These are phyloP conservation scores for Colletotrichum sp. DNA, from an alignment of 2,329 filamentous ascomycete species.

Conservation along the genomic window DNA sequence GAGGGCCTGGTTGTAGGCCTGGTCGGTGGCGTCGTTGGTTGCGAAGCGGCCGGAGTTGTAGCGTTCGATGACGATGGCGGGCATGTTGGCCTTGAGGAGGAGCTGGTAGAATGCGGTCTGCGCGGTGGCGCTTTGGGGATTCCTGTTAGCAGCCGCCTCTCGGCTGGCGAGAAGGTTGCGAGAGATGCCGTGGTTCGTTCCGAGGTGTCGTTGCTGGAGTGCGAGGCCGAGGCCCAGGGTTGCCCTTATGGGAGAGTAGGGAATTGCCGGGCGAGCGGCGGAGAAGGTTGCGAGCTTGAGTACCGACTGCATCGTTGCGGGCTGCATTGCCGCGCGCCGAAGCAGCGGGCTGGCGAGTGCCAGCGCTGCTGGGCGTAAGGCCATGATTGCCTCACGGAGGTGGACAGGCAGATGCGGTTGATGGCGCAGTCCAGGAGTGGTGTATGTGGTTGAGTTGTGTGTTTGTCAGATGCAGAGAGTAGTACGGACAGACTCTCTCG, in stretches of 20 bases:
- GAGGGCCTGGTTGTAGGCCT: conserved; percentile 79
- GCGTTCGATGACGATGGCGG: conserved; percentile 88
- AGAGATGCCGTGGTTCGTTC: conserved; percentile 54
- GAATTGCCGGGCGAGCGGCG: neutral
- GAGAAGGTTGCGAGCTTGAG: conserved; percentile 10
- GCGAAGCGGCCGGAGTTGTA: conserved; percentile 89
- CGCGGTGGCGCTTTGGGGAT: conserved; percentile 82
- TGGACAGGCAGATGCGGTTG: neutral
- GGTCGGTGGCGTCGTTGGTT: conserved; percentile 77
- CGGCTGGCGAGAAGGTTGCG: conserved; percentile 78
- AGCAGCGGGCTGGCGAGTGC: conserved; percentile 18
- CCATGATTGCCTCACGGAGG: conserved; percentile 15
- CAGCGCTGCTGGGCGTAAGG: conserved; percentile 20
- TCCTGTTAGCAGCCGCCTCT: conserved; percentile 92
- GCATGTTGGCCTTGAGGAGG: conserved; percentile 89
- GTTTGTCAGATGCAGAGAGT: neutral
- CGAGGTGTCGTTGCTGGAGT: conserved; percentile 30
- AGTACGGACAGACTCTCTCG: neutral
- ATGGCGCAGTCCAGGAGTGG: neutral
- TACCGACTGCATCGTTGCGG: conserved; percentile 19
- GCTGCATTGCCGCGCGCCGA: conserved; percentile 11
- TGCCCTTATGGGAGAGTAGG: neutral
- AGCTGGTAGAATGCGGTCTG: conserved; percentile 96
- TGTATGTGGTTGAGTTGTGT: neutral
- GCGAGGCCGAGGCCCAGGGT: conserved; percentile 23